Evolutionary conservation across 2,329 filamentous ascomycete genomes (phyloP), one percentile per base, ranked within the genome.

Genomic region (Exophiala viscosa): DNA sequence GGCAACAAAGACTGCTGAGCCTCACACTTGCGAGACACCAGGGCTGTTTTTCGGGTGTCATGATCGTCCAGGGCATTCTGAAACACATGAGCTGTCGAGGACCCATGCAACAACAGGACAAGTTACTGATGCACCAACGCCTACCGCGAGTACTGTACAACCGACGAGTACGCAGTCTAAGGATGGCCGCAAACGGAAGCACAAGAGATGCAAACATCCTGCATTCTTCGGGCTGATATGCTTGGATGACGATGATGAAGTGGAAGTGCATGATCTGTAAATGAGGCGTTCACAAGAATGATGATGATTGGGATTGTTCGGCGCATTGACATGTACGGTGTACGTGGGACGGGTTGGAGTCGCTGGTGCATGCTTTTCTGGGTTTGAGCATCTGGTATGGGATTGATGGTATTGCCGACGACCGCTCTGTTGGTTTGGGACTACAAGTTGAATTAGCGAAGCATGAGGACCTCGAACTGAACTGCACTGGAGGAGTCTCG

Each of bases 21-120:
- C 52, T 18, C 34, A 53, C 45, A 65, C 54, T 1, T 83, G 80
- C 59, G 61, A 74, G 46, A 77, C 73, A 1, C 81, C 80, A 1
- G 80, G 81, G 3, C 66, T 71, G 41, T 80, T 83, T 64, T 82
- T 78, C 75, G 80, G 80, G 3, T 83, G 81, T 60, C 66, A 71
- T 58, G 71, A 78, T 63, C 50, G 48, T 13, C 34, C 41, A 32
- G 39, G 49, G 15, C 48, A 49, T 14, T 48, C 54, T 9, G 48
- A n/a, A 18, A 15, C 48, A 23, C 17, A 34, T 20, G 45, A 41
- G 60, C 10, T 69, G 70, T 39, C 73, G 69, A 6, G 3, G 67
- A 49, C 49, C 28, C 17, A 47, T 20, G 11, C 32, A 20, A 49
- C 47, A 15, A 49, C 48, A 34, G 20, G 35, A 10, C 13, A 39